phyloP scores from a whole-genome alignment of 495 filamentous ascomycete genomes.

The Xylaria castorea region DNA sequence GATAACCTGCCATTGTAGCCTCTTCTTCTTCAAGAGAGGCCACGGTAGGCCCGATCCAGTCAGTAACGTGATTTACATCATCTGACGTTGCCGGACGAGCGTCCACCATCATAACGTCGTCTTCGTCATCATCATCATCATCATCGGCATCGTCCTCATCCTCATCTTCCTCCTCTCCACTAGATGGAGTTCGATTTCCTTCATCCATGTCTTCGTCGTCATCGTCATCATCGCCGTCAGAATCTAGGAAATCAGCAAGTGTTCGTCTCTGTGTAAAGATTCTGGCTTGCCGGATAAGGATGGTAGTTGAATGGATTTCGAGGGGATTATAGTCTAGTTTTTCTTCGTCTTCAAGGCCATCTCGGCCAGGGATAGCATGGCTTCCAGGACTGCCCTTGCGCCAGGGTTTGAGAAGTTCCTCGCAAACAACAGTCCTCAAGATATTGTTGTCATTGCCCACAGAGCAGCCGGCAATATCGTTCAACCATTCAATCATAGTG shows the following conservation, averaged over 20 bases:
- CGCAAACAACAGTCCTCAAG: conserved; percentile 80
- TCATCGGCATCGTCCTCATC: conserved; percentile 54
- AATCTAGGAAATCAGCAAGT: conserved; percentile 37
- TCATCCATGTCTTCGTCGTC: conserved; percentile 49
- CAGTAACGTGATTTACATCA: conserved; percentile 60
- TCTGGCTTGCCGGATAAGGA: conserved; percentile 37
- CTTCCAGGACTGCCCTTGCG: conserved; percentile 82
- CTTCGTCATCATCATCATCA: conserved; percentile 56
- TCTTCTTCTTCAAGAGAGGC: conserved; percentile 65
- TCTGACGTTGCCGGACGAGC: conserved; percentile 57
- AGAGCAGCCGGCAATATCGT: conserved; percentile 89
- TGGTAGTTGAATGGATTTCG: conserved; percentile 31
- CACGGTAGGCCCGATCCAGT: conserved; percentile 45
- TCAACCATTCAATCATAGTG: conserved; percentile 96
- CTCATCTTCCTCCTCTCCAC: conserved; percentile 54
- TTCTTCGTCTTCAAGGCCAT: conserved; percentile 91
- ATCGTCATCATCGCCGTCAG: conserved; percentile 59
- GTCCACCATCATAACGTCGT: conserved; percentile 58
- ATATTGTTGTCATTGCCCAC: conserved; percentile 81
- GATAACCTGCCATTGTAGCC: conserved; percentile 72
- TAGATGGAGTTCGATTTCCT: conserved; percentile 28
- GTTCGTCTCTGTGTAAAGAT: conserved; percentile 33
- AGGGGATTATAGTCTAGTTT: conserved; percentile 40
- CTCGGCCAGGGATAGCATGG: conserved; percentile 81
- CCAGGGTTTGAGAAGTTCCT: conserved; percentile 89